Evolutionary conservation across 371 early-diverging fungal species (phyloP).

Genomic region (Actinomortierella wolfii): DNA sequence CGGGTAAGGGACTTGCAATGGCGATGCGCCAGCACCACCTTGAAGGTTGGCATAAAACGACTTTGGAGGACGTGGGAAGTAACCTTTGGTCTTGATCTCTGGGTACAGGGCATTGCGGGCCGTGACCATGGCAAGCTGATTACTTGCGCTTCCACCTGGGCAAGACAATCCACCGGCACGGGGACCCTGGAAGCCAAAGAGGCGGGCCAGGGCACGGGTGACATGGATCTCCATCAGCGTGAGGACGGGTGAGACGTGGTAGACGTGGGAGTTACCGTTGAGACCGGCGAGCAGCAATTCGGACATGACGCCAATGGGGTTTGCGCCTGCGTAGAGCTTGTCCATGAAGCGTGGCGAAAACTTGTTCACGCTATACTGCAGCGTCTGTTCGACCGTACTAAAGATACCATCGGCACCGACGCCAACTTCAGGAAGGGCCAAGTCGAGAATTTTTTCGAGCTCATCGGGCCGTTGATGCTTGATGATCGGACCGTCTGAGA

Average conservation of each 20-base stretch:
- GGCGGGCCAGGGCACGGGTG: conserved; percentile 57
- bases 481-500: conserved; percentile 50
- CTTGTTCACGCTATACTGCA: conserved; percentile 65
- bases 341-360: conserved; percentile 86
- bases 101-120: conserved; percentile 78
- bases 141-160: conserved; percentile 84
- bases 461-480: conserved; percentile 55
- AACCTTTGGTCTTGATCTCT: conserved; percentile 59
- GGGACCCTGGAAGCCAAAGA: conserved; percentile 64
- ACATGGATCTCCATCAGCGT: conserved; percentile 77
- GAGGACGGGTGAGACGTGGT: conserved; percentile 76
- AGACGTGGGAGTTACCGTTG: conserved; percentile 86
- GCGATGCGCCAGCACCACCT: no score
- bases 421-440: conserved; percentile 54
- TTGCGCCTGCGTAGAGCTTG: conserved; percentile 83
- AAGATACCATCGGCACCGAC: conserved; percentile 64
- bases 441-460: conserved; percentile 57
- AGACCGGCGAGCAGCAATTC: conserved; percentile 78
- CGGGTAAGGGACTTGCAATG: neutral
- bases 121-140: conserved; percentile 80
- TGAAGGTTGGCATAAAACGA: conserved; percentile 3
- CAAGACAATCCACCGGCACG: conserved; percentile 71
- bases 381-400: conserved; percentile 55
- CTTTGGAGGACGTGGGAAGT: conserved; percentile 53
- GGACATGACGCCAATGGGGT: conserved; percentile 78